Percentiles rank a stretch among this genome's conserved stretches.
These are phyloP conservation scores for Fallopia convolvulus DNA, from an alignment of 148 eudicot species.

Conservation along the genomic window DNA sequence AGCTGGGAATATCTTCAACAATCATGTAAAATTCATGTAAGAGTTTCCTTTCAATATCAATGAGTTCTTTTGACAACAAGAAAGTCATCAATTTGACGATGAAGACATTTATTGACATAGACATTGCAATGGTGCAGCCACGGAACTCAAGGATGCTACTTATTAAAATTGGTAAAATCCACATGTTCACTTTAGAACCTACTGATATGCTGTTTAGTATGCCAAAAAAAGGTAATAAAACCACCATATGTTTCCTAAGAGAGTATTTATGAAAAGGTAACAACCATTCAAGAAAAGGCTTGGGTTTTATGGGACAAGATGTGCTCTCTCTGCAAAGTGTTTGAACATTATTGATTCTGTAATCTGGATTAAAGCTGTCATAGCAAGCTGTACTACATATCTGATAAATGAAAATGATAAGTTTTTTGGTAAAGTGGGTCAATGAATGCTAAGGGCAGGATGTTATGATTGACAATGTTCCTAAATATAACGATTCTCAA, in stretches of 20 bases:
- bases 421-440: not conserved
- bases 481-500: not conserved
- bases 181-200: not conserved
- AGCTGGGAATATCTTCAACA: not conserved
- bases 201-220: not conserved
- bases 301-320: not conserved
- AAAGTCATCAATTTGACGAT: not conserved
- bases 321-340: not conserved
- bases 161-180: not conserved
- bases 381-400: not conserved
- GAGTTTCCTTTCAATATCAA: not conserved
- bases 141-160: not conserved
- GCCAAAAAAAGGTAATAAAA: not conserved
- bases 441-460: not conserved
- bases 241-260: not conserved
- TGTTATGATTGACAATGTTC: not conserved
- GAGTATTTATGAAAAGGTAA: too few species aligned
- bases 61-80: not conserved
- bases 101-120: not conserved
- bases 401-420: not conserved
- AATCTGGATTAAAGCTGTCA: not conserved
- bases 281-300: not conserved
- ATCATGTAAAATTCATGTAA: too few species aligned
- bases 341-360: not conserved
- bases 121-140: not conserved